Evolutionary conservation across 768 basidiomycete species (phyloP).

Genomic region (Naganishia randhawae): DNA sequence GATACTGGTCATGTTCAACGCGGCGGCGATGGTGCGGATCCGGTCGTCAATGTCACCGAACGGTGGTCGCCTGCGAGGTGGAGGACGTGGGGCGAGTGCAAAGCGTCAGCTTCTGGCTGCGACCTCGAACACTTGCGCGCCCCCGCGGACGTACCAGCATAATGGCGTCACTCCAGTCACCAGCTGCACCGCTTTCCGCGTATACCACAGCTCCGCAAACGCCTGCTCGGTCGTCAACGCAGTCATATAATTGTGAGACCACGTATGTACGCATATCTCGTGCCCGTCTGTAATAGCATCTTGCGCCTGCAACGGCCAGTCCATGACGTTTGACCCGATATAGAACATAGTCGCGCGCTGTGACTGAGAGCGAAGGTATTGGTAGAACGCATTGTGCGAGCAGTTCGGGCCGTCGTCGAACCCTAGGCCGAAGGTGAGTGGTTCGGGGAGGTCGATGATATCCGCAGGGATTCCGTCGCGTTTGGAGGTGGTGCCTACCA

Average conservation of each 20-base stretch:
- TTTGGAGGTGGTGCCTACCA: slow-evolving; percentile 42
- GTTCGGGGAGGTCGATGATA: slow-evolving; percentile 44
- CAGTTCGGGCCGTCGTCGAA: slow-evolving; percentile 53
- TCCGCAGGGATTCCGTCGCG: slow-evolving; percentile 42
- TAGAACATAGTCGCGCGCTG: slow-evolving; percentile 52
- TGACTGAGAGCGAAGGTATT: slow-evolving; percentile 47
- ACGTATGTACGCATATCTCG: slow-evolving; percentile 46
- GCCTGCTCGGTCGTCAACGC: slow-evolving; percentile 51
- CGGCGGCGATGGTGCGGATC: slow-evolving; percentile 43
- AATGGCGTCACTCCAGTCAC: slow-evolving; percentile 42
- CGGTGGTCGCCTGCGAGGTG: slow-evolving; percentile 39
- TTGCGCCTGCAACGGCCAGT: slow-evolving; percentile 53
- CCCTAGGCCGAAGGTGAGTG: slow-evolving; percentile 48
- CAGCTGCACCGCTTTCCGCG: slow-evolving; percentile 40
- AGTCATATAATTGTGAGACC: slow-evolving; percentile 63
- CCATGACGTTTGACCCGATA: slow-evolving; percentile 53
- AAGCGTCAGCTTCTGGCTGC: no score
- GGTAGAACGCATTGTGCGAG: slow-evolving; percentile 52
- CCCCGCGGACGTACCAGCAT: slow-evolving; percentile 33
- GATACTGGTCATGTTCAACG: slow-evolving; percentile 42
- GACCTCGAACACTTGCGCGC: no score
- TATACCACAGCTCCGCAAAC: slow-evolving; percentile 50
- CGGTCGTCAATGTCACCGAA: slow-evolving; percentile 50
- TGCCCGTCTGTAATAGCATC: slow-evolving; percentile 42
- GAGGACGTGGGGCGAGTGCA: background rate